Evolutionary conservation across 176 grass and related monocot genomes (phyloP), one percentile per base, ranked within the genome.

Genomic region (Triticum turgidum): DNA sequence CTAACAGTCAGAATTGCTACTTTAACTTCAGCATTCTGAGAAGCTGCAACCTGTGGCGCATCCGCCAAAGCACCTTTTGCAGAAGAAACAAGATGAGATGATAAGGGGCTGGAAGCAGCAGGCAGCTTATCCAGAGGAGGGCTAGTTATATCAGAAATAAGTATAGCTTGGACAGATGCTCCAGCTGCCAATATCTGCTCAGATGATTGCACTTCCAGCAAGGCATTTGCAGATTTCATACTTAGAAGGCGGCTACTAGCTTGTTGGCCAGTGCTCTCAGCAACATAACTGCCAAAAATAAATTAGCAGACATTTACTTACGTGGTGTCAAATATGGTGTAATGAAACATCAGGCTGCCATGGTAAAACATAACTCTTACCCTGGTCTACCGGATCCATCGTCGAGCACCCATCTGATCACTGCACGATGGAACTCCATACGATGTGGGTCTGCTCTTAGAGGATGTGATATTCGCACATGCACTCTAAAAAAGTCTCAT

Each of bases 141-240:
- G 79, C 21, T 89, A 39, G 38, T 84, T 87, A 90, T 86, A 70
- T 99, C 94, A 34, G 90, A 92, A 78, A 99, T 89, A 49, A 96
- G 83, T 83, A 94, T 73, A 74, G 97, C 92, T 87, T 80, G 72
- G 74, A 99, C 76, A 75, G 80, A 94, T 37, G 88, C 88, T 41
- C 94, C 94, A 87, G 90, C 82, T 90, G 85, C 62, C 27, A 99
- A 82, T 62, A 85, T 91, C 61, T 94, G 58, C 74, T 72, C 87
- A n/a, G 90, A 87, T 56, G 87, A 77, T 67, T 82, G 82, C 29
- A 99, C 65, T 85, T 94, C 90, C 68, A 99, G 87, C 83, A 99
- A 90, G 67, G 89, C 92, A 92, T 96, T 95, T 70, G 97, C 94
- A 41, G 97, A 98, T 68, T 98, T 98, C 97, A 98, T 94, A 92